phyloP scores from a whole-genome alignment of 306 rosid species.

The Malus asiatica region DNA sequence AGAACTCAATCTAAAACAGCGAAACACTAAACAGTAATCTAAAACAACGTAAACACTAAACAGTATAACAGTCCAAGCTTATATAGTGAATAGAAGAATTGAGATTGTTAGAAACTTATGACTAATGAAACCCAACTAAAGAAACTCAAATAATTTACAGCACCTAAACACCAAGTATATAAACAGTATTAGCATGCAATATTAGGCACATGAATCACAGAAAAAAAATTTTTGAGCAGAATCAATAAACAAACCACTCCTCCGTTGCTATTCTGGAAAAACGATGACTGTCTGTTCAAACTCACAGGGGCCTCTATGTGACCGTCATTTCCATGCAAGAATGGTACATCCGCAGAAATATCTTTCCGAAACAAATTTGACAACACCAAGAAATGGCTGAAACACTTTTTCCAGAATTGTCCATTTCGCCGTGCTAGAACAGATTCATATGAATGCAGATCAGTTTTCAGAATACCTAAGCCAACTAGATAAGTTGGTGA shows the following conservation, averaged over 20 bases:
- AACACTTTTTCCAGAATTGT: conserved; percentile 67
- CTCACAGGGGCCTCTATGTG: conserved; percentile 61
- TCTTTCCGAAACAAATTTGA: conserved; percentile 49
- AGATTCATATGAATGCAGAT: conserved; percentile 42
- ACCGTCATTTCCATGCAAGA: conserved; percentile 44
- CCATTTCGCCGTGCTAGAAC: conserved; percentile 39
- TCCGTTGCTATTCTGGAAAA: conserved; percentile 60
- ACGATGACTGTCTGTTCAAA: conserved; percentile 59
- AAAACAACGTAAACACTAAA: background rate
- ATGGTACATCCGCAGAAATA: conserved; percentile 33
- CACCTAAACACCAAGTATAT: conserved; percentile 4
- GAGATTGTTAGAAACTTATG: background rate
- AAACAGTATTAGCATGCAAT: background rate
- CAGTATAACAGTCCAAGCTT: background rate
- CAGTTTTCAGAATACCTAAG: conserved; percentile 60
- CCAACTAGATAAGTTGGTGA: conserved; percentile 73
- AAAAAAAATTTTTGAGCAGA: background rate
- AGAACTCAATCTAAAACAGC: background rate
- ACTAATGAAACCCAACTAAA: background rate
- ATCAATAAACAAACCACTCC: conserved; percentile 63
- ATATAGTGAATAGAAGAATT: background rate
- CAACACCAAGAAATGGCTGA: conserved; percentile 59
- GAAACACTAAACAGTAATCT: background rate
- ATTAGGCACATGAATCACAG: background rate
- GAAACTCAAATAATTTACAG: background rate